Percentiles rank a stretch among this genome's conserved stretches.
phyloP scores from a whole-genome alignment of 306 rosid species.

The Luffa acutangula region DNA sequence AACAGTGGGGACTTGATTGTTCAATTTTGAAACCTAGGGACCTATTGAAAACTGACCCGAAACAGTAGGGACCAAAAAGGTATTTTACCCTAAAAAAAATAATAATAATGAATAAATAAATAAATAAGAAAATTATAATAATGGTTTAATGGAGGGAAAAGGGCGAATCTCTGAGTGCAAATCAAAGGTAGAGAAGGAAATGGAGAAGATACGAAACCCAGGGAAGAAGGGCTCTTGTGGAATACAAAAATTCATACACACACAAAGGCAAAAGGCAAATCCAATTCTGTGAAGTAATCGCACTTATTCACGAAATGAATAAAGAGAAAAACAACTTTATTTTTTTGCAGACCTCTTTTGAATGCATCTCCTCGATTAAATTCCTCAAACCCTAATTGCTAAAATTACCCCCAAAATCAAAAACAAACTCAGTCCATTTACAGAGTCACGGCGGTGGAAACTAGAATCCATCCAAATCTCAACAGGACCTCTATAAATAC shows the following conservation, averaged over 20 bases:
- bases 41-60: too few species aligned
- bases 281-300: neutral
- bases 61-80: too few species aligned
- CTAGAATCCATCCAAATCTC: neutral
- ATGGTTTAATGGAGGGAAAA: neutral
- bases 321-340: neutral
- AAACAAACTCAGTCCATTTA: neutral
- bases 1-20: too few species aligned
- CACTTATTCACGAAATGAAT: conserved; percentile 1
- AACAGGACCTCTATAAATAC: neutral
- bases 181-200: neutral
- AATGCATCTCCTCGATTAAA: neutral
- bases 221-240: neutral
- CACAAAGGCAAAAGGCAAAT: neutral
- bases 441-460: neutral
- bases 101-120: too few species aligned
- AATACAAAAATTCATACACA: neutral
- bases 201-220: neutral
- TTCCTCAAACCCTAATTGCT: neutral
- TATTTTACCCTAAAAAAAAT: too few species aligned
- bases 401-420: neutral
- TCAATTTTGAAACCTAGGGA: too few species aligned
- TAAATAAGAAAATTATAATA: too few species aligned
- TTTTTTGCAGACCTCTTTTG: neutral
- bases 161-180: too few species aligned